Base-by-base conservation (phyloP, 768 basidiomycete genomes). In the Podaxis pistillaris region DNA sequence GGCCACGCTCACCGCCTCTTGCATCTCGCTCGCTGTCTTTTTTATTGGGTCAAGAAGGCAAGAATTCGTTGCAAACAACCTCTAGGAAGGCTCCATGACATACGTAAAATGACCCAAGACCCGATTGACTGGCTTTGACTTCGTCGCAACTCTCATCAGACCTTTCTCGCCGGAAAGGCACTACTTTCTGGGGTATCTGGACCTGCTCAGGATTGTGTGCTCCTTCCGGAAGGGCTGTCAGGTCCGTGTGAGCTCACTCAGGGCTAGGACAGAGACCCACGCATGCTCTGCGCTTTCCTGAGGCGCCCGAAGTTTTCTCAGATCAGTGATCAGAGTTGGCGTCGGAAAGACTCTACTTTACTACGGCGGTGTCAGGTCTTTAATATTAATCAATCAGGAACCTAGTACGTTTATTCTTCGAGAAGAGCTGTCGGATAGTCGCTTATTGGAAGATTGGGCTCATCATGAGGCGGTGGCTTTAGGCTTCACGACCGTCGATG, bases 331-430 rank as follows among this genome's bases (percentile, higher is more conserved):
- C 41, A 19, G 41, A 6, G 41, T 13, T 44, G n/a, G 41, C n/a
- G 5, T 15, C 12, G 41, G n/a, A 44, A 24, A 28, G 19, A 46
- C 40, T 30, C 37, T 40, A 19, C 50, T 38, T 52, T 19, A 30
- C 51, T 17, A 55, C 51, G 40, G 52, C 26, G 60, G 38, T 54
- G 26, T 33, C 37, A 41, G 2, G 37, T 40, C 52, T 41, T 30
- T 30, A 9, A 41, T 9, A 53, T 40, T 28, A 53, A 53, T 60
- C 30, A 46, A 60, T 60, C 59, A 60, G 26, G 60, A 61, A 52
- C 33, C 33, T 17, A 24, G n/a, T 12, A 15, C 19, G 49, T 50
- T 38, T 33, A 4, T 3, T 50, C 11, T 11, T 44, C 12, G 38
- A 33, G 38, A 46, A 61, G 52, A 44, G 12, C 37, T 28, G 50